A percentile compares a stretch with the other conserved stretches of the same genome.
phyloP scores from a whole-genome alignment of 768 basidiomycete species.

The Leccinum broughii region DNA sequence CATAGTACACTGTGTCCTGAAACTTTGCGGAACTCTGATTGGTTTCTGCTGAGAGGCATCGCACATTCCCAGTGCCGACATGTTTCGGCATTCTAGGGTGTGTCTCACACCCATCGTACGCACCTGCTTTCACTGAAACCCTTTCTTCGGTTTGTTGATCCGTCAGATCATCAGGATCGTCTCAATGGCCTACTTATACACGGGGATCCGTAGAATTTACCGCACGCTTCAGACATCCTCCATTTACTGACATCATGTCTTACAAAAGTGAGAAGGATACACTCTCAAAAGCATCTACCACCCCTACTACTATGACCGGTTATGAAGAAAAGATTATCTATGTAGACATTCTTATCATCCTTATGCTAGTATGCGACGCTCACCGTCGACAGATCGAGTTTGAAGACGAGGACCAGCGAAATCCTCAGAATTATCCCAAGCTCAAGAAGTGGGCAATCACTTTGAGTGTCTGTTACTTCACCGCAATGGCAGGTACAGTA shows the following conservation, averaged over 20 bases:
- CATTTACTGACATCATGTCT: constrained; percentile 12
- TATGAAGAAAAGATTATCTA: constrained; percentile 12
- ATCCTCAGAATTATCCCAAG: constrained; percentile 39
- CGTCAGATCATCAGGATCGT: constrained; percentile 1
- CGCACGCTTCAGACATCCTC: background rate
- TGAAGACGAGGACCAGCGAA: constrained; percentile 38
- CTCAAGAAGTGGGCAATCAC: constrained; percentile 46
- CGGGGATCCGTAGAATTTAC: background rate
- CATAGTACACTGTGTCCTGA: background rate
- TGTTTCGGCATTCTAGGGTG: background rate
- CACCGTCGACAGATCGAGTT: constrained; percentile 39
- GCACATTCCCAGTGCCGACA: background rate
- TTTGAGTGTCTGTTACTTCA: constrained; percentile 28
- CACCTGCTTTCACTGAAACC: background rate
- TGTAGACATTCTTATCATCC: background rate
- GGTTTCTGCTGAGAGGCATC: background rate
- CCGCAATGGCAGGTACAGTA: constrained; percentile 24
- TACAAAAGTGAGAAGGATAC: background rate
- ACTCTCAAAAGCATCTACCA: background rate
- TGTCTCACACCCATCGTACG: background rate
- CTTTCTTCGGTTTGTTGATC: constrained; percentile 4
- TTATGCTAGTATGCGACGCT: background rate
- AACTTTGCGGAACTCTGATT: background rate
- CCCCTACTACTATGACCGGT: background rate
- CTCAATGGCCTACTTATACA: constrained; percentile 18